Evolutionary conservation across 2,329 filamentous ascomycete species (phyloP), one percentile per base, ranked within the genome.

Genomic region (Thielaviopsis punctulata): DNA sequence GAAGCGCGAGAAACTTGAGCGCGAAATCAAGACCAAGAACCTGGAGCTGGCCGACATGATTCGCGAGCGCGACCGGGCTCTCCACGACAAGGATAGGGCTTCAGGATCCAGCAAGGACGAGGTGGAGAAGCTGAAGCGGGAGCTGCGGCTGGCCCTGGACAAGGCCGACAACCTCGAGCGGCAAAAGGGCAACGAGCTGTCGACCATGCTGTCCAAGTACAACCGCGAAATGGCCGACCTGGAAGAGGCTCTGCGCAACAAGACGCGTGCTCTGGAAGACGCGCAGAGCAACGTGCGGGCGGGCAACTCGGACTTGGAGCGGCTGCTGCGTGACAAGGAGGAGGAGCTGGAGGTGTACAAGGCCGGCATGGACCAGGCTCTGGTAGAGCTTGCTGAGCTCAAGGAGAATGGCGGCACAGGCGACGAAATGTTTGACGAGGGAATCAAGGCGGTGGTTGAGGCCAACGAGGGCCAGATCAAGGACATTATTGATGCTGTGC

Each of bases 41-140:
- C 72, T 98, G n/a, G 92, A 98, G 66, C 70, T 98, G 56, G 92
- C 92, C 27, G 88, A 96, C 65, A 96, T 98, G 92, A 98, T 98
- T 58, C 80, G 92, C 44, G 92, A 98, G 69, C 78, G 92, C 59
- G 92, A 98, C 63, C 80, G 92, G 57, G 92, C 92, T 25, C 69
- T 95, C 50, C 87, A 96, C 62, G 92, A 98, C 57, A 87, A 89
- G 65, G 92, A 98, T 63, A 80, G 92, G 52, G 70, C 83, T n/a
- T 79, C 73, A 49, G 92, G 92, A 48, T 84, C 80, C 51, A 89
- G 89, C 66, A 89, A 86, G 62, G 92, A 98, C 54, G 92, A 98
- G 64, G 62, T 95, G 10, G 92, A 98, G 69, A 95, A 94, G 69
- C 71, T 96, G 53, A 92, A 86, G 73, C 84, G 92, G 24, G 92